Percentiles rank a stretch among this genome's conserved stretches.
These are phyloP conservation scores for Neurospora sp. DNA, from an alignment of 495 filamentous ascomycete species.

Conservation along the genomic window DNA sequence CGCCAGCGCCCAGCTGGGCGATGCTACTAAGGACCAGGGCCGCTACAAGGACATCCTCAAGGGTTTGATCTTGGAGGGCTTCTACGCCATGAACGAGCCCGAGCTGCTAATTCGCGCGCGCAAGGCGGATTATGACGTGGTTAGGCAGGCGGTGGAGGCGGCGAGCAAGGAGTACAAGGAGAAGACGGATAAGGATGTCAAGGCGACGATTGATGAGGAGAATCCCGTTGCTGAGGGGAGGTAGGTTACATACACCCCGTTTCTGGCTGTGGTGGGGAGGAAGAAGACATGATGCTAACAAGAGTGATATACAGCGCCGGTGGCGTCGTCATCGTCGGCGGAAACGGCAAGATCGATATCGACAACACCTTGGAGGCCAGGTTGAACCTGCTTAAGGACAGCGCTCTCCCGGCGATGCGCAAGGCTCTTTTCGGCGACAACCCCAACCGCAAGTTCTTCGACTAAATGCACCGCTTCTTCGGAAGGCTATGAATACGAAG, in stretches of 20 bases:
- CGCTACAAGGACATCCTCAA: conserved; percentile 68
- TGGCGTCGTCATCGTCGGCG: conserved; percentile 69
- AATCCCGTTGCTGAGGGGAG: conserved; percentile 71
- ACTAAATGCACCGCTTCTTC: conserved; percentile 41
- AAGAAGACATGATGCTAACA: conserved; percentile 2
- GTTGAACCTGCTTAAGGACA: conserved; percentile 70
- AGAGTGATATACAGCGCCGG: conserved; percentile 51
- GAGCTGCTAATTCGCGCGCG: conserved; percentile 62
- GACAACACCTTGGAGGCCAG: conserved; percentile 97
- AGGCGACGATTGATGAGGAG: conserved; percentile 59
- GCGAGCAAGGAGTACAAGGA: conserved; percentile 76
- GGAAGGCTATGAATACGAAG: background rate
- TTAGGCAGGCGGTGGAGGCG: conserved; percentile 63
- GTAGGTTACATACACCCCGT: conserved; percentile 45
- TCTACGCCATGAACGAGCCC: conserved; percentile 76
- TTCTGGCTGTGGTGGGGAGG: background rate
- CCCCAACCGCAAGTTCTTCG: conserved; percentile 84
- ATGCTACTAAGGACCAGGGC: conserved; percentile 53
- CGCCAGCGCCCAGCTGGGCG: conserved; percentile 55
- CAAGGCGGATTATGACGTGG: conserved; percentile 65
- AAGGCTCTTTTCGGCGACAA: conserved; percentile 85
- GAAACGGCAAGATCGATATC: conserved; percentile 90
- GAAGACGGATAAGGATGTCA: conserved; percentile 53
- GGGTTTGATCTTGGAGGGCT: conserved; percentile 76
- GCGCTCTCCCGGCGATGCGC: conserved; percentile 76